Evolutionary conservation across 257 asterid species (phyloP).

Genomic region (Nicotiana tabacum): DNA sequence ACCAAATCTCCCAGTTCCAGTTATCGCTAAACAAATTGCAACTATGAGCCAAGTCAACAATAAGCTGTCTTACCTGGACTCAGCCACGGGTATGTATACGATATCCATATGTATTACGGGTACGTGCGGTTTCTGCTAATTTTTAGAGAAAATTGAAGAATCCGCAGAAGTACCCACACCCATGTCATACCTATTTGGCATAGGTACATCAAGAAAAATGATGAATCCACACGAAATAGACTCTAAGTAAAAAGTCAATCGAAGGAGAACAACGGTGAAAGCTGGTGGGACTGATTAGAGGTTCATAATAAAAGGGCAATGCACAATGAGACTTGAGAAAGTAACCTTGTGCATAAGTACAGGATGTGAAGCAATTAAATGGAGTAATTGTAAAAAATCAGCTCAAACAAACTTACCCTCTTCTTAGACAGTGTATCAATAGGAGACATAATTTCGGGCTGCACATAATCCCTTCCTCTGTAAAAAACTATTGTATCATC

Average conservation of each 20-base stretch:
- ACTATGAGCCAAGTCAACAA: background rate
- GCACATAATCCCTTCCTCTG: conserved; percentile 79
- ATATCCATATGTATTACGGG: too few species aligned
- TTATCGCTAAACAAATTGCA: background rate
- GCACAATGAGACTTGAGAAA: background rate
- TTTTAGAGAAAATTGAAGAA: background rate
- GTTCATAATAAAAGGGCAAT: background rate
- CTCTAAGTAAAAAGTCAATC: background rate
- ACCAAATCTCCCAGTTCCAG: background rate
- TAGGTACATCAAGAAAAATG: background rate
- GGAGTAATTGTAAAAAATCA: background rate
- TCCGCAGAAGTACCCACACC: background rate
- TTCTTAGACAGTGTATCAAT: conserved; percentile 84
- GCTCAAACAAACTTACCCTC: conserved; percentile 40
- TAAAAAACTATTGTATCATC: conserved; percentile 76
- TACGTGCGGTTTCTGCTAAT: too few species aligned
- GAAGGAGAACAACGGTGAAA: background rate
- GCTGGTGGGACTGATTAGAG: background rate
- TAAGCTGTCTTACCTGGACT: background rate
- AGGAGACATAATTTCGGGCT: conserved; percentile 93
- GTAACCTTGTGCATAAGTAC: background rate
- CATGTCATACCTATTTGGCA: background rate
- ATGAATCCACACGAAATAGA: background rate
- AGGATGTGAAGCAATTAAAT: background rate
- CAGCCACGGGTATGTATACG: background rate